Conservation (phyloP, 768 basidiomycete species). For the Phaffia australis region DNA sequence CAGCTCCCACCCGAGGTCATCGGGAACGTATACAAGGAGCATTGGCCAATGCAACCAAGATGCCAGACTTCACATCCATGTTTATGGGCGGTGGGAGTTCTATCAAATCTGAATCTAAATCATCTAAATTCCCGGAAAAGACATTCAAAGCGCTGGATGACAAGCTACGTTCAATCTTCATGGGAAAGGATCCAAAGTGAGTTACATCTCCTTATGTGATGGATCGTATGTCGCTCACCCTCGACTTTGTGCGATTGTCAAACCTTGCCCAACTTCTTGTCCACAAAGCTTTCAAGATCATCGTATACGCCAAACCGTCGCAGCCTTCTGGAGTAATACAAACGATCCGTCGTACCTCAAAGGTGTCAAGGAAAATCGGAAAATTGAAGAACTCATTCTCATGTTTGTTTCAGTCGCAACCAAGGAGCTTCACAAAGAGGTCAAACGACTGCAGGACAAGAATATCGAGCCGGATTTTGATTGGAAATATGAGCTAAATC, state of each 20-base stretch:
- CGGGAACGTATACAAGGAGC: conserved; percentile 67
- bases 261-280: conserved; percentile 17
- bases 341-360: conserved; percentile 71
- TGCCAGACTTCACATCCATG: conserved; percentile 27
- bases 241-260: conserved; percentile 1
- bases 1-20: conserved; percentile 51
- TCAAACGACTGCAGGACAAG: conserved; percentile 44
- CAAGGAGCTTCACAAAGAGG: conserved; percentile 77
- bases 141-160: conserved; percentile 79
- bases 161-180: conserved; percentile 80
- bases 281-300: conserved; percentile 73
- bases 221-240: not conserved
- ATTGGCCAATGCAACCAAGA: conserved; percentile 19
- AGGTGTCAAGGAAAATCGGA: conserved; percentile 90
- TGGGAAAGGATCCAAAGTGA: conserved; percentile 81
- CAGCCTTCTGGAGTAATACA: conserved; percentile 83
- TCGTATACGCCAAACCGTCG: conserved; percentile 76
- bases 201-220: conserved; percentile 36
- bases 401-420: conserved; percentile 91
- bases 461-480: conserved; percentile 48
- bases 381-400: conserved; percentile 93
- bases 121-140: conserved; percentile 88
- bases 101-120: conserved; percentile 59
- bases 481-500: conserved; percentile 88
- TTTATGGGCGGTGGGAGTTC: conserved; percentile 34